Evolutionary conservation across 352 stramenopile species (phyloP), one percentile per base, ranked within the genome.

Genomic region (Aphanomyces cochlioides): DNA sequence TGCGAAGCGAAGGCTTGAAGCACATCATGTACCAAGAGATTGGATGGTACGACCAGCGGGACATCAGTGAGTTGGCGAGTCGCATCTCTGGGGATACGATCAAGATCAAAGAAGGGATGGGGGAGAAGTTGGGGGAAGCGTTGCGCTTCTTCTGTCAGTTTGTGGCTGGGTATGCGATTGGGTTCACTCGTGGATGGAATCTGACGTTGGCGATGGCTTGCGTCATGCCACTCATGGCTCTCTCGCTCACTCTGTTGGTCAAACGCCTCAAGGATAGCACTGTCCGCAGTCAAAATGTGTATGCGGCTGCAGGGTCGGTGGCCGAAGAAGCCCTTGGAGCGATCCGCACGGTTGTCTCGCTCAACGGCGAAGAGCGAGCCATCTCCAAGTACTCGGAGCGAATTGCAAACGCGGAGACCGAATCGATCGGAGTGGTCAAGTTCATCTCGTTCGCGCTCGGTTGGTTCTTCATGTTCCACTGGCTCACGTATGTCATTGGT

Each of bases 11-110:
- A 12, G 69, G 66, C 8, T 57, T 88, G 36, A 57, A 58, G 13
- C 78, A 83, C 56, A 76, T 83, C 68, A 54, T 86, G 38, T 77
- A 79, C 56, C 47, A 82, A 56, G 74, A 86, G 28, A 81, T 86
- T 7, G 59, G 64, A 7, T 86, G 79, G 79, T 84, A 82, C 71
- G 79, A 86, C 47, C 47, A 65, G 21, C 58, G 77, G 45, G 74
- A 82, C 12, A 28, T 28, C 28, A 48, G 67, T 1, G 75, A 82
- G 39, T 56, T 85, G 0, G 77, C 71, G 5, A 78, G 69, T 67
- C 79, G 79, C 4, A 66, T 81, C 4, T 74, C 77, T 5, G 69
- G 66, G 2, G 75, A 81, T 13, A 80, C 76, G 0, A 72, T 82
- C 12, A 78, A 78, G 56, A 83, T 83, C 68, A 82, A 84, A 34